A percentile compares a stretch with the other conserved stretches of the same genome.
Evolutionary conservation across 495 filamentous ascomycete species (phyloP).

Genomic region (Penicillium goetzii): DNA sequence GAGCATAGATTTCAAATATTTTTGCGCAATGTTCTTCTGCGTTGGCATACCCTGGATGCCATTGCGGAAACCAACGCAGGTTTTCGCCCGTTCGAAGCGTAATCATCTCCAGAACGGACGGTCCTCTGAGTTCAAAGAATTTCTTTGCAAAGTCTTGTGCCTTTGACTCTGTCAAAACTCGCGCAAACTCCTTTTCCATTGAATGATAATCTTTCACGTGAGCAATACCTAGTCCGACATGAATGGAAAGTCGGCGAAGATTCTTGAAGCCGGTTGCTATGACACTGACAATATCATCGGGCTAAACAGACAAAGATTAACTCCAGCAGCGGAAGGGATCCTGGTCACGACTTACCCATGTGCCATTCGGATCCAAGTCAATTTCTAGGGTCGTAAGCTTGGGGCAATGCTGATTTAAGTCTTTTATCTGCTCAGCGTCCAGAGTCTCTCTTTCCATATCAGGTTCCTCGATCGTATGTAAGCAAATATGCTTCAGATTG

Average conservation of each 20-base stretch:
- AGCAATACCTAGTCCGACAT: background rate
- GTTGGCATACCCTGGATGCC: background rate
- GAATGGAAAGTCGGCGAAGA: conserved; percentile 8
- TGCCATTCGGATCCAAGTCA: conserved; percentile 9
- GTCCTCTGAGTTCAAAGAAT: conserved; percentile 8
- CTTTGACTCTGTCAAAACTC: background rate
- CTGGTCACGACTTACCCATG: conserved; percentile 11
- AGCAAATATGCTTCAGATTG: conserved; percentile 17
- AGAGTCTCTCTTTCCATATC: conserved; percentile 7
- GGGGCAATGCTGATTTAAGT: conserved; percentile 7
- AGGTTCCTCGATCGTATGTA: conserved; percentile 16
- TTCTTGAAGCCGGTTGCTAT: conserved; percentile 9
- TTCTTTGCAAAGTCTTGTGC: conserved; percentile 1
- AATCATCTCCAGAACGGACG: conserved; percentile 1
- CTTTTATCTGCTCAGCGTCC: conserved; percentile 1
- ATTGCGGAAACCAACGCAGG: conserved; percentile 15
- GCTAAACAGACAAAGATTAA: conserved; percentile 8
- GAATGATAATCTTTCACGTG: background rate
- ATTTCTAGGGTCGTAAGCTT: conserved; percentile 9
- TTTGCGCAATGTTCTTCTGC: background rate
- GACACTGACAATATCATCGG: background rate
- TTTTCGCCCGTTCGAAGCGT: conserved; percentile 8
- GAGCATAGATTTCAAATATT: background rate
- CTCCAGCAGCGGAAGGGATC: background rate
- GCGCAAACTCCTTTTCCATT: background rate